Evolutionary conservation across 176 grass and related monocot genomes (phyloP), one percentile per base, ranked within the genome.

Genomic region (Ensete glaucum): DNA sequence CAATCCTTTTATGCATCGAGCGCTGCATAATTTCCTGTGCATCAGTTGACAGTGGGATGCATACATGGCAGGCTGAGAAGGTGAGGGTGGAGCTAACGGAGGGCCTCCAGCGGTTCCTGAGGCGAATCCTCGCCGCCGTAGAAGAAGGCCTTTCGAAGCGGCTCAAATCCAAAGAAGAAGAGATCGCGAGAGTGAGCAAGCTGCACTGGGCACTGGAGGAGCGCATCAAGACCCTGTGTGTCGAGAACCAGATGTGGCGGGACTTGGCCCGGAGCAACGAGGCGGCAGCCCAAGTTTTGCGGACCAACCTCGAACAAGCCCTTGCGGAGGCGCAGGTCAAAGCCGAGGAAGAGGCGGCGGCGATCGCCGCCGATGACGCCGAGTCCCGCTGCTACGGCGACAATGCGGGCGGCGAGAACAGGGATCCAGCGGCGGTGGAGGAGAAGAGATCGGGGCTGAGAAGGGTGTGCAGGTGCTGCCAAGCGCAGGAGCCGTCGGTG

Each of bases 141-240:
- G 85, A 87, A 79, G 78, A 79, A 14, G 64, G 54, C 58, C 65
- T 91, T 5, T 75, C 82, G 74, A 85, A 81, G 60, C 78, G 84
- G 56, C 69, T 98, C 1, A 81, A 81, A 63, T 78, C 69, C 3
- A 91, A 84, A 62, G 88, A 93, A 16, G 94, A 91, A 4, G 88
- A 93, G 82, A 84, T 87, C 21, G 76, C 77, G 20, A 69, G 82
- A 23, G 13, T 89, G 52, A 54, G 64, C 0, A 25, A 85, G 29
- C 63, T 82, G 67, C 93, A 93, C 84, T 89, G 80, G 78, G 83
- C 72, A 15, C 83, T 98, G 0, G 88, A 91, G 85, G 88, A 89
- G 67, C 58, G 75, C 9, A 56, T 89, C 17, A 50, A 11, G 70
- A 82, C 17, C 73, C 69, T 93, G 1, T 81, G 27, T 69, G 49